A percentile compares a stretch with the other conserved stretches of the same genome.
Conservation (phyloP, 176 grass and related monocot species). For the Carex parvula region DNA sequence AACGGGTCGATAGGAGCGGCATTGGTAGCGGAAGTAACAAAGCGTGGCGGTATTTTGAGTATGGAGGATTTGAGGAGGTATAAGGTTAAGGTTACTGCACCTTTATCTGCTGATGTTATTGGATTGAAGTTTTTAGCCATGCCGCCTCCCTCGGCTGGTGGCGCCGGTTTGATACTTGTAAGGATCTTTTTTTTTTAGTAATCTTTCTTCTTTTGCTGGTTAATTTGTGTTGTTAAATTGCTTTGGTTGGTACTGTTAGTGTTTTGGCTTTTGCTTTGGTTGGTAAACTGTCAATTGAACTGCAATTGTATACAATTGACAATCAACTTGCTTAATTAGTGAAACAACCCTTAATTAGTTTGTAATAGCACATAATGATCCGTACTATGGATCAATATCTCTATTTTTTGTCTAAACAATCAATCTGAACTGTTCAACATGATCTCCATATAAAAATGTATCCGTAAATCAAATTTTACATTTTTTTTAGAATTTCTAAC, state of each 20-base stretch:
- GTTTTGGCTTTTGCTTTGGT: too few species aligned
- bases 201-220: background rate
- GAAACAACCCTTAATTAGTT: background rate
- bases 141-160: slow-evolving; percentile 86
- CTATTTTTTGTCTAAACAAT: too few species aligned
- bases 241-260: background rate
- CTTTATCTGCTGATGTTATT: slow-evolving; percentile 41
- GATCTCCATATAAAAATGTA: too few species aligned
- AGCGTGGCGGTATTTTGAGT: slow-evolving; percentile 57
- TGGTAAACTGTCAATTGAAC: background rate
- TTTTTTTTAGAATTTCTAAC: too few species aligned
- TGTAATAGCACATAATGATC: background rate
- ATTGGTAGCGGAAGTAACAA: slow-evolving; percentile 52
- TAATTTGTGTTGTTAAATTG: background rate
- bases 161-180: slow-evolving; percentile 78
- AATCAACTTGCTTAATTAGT: too few species aligned
- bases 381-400: too few species aligned
- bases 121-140: slow-evolving; percentile 61
- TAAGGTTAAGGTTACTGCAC: slow-evolving; percentile 51
- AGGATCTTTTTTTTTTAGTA: slow-evolving; percentile 6
- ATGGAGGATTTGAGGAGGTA: slow-evolving; percentile 63
- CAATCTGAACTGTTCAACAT: too few species aligned
- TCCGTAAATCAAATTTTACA: too few species aligned
- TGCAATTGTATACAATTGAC: background rate
- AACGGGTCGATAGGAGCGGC: slow-evolving; percentile 37